Conservation (phyloP, 1,284 basidiomycete species). For the Stygiomarasmius scandens region DNA sequence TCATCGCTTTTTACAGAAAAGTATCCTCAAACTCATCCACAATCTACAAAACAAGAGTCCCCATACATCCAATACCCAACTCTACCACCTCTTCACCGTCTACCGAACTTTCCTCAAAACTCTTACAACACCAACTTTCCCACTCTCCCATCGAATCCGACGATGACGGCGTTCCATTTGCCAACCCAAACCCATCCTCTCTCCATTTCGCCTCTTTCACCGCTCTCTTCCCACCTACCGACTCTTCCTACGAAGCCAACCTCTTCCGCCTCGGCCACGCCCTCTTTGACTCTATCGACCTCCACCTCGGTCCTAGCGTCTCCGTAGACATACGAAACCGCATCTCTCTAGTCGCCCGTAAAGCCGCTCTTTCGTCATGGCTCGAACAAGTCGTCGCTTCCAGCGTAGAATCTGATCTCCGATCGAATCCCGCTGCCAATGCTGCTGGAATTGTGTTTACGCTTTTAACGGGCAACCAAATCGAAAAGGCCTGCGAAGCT, state of each 20-base stretch:
- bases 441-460: constrained; percentile 51
- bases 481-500: constrained; percentile 79
- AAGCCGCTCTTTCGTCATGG: constrained; percentile 86
- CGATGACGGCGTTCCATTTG: constrained; percentile 56
- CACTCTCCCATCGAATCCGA: constrained; percentile 71
- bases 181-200: constrained; percentile 41
- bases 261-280: constrained; percentile 90
- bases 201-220: constrained; percentile 85
- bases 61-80: constrained; percentile 38
- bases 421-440: constrained; percentile 39
- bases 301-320: constrained; percentile 54
- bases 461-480: constrained; percentile 85
- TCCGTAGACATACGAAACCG: constrained; percentile 64
- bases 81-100: constrained; percentile 25
- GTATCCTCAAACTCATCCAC: constrained; percentile 60
- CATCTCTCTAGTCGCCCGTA: constrained; percentile 70
- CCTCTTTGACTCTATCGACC: constrained; percentile 83
- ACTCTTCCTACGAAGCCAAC: constrained; percentile 76
- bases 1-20: constrained; percentile 37
- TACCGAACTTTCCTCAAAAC: constrained; percentile 56
- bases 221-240: constrained; percentile 71
- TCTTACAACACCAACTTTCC: constrained; percentile 81
- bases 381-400: constrained; percentile 77
- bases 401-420: constrained; percentile 77
- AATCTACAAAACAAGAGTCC: constrained; percentile 50